These are phyloP conservation scores for Selaginella tamariscina DNA, from an alignment of 75 land plant genomes.

Conservation along the genomic window DNA sequence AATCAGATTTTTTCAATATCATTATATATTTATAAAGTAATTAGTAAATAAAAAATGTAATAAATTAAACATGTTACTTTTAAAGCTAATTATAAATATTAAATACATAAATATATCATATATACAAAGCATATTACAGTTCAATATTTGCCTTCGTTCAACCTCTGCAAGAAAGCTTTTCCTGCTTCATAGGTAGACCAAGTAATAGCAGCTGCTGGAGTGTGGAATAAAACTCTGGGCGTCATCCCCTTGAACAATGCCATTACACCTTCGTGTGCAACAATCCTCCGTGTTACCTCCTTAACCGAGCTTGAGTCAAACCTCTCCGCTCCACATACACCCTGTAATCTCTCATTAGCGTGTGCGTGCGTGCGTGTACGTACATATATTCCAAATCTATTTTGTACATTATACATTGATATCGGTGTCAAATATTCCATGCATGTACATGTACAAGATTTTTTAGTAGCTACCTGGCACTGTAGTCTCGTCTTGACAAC, in stretches of 20 bases:
- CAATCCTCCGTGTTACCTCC: conserved; percentile 31
- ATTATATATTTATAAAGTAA: too few species aligned
- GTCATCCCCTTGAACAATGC: conserved; percentile 47
- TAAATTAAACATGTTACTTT: too few species aligned
- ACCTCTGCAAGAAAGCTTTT: conserved; percentile 31
- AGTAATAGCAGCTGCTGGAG: conserved; percentile 56
- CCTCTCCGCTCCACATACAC: conserved; percentile 63
- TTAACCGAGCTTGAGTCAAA: conserved; percentile 36
- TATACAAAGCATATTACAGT: too few species aligned
- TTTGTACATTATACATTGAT: not conserved
- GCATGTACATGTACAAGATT: too few species aligned
- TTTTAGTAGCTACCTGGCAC: too few species aligned
- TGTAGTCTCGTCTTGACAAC: conserved; percentile 81
- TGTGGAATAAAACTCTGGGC: conserved; percentile 54
- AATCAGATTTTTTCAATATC: too few species aligned
- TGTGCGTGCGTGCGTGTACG: not conserved
- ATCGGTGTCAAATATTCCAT: too few species aligned
- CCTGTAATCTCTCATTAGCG: too few species aligned
- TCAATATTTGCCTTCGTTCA: too few species aligned
- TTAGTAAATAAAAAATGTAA: too few species aligned
- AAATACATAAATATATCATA: too few species aligned
- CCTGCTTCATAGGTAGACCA: conserved; percentile 55
- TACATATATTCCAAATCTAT: not conserved
- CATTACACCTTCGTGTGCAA: conserved; percentile 37
- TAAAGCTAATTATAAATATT: too few species aligned